Conservation (phyloP, 139 green algal species). For the Chlamydomonas sp. region DNA sequence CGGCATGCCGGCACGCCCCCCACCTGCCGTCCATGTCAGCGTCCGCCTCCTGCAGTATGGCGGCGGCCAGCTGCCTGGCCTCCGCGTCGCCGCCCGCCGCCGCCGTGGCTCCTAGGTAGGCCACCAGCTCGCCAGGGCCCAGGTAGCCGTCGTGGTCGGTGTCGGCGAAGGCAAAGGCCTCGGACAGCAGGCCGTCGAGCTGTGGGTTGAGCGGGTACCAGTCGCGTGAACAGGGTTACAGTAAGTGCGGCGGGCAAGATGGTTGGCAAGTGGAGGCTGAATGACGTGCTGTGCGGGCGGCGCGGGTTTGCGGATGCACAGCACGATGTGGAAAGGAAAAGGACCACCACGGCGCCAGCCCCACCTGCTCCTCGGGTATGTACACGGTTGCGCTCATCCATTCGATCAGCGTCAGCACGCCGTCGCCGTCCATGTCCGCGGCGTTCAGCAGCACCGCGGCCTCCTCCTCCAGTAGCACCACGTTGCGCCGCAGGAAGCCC, state of each 20-base stretch:
- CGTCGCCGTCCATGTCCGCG: constrained; percentile 33
- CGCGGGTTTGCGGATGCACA: too few relatives aligned
- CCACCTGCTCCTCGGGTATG: constrained; percentile 22
- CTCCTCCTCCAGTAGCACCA: constrained; percentile 30
- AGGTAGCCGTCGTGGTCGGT: constrained; percentile 23
- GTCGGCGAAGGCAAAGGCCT: constrained; percentile 37
- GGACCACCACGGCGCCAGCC: neutral
- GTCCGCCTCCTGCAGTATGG: constrained; percentile 19
- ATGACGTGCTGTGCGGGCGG: too few relatives aligned
- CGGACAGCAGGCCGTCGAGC: constrained; percentile 13
- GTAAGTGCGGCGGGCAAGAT: too few relatives aligned
- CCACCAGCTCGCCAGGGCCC: neutral
- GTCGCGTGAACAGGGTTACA: too few relatives aligned
- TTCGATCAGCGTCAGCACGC: constrained; percentile 32
- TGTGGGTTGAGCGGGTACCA: neutral
- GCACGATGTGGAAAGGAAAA: neutral
- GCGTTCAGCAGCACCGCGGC: neutral
- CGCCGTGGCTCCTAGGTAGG: constrained; percentile 1
- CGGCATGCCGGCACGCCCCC: too few relatives aligned
- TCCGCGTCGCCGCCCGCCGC: too few relatives aligned
- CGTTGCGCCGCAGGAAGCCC: constrained; percentile 25
- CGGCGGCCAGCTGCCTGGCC: constrained; percentile 1
- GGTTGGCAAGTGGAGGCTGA: too few relatives aligned
- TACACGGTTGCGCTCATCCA: constrained; percentile 23
- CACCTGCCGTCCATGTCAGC: constrained; percentile 2